Evolutionary conservation across 495 filamentous ascomycete species (phyloP), one percentile per base, ranked within the genome.

Genomic region (Trypethelium eluteriae): DNA sequence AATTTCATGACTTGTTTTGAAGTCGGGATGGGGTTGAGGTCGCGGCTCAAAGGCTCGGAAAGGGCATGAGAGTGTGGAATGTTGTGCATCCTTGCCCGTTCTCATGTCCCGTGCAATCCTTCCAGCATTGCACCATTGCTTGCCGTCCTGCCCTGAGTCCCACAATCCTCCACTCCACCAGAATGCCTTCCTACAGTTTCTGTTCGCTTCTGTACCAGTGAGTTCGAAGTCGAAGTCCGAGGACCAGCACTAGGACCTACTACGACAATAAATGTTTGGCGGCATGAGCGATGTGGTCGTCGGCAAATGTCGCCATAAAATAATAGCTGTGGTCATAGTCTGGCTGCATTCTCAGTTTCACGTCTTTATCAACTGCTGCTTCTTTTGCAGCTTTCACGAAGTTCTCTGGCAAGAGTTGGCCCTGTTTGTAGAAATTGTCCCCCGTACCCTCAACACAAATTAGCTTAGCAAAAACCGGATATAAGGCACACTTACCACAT

Each of bases 321-420:
- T 83, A 97, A 76, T 98, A 98, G 64, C 91, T 95, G 76, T 98
- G 94, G 77, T 98, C 95, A 74, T 98, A 98, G 63, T 86, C 92
- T 74, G 85, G 80, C 79, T 96, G 93, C 81, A 93, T 94, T 72
- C 94, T 81, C 68, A 97, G 74, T 59, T 84, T 83, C 66, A 92
- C 75, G 35, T 88, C 83, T 47, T 85, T 84, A 61, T 80, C 76
- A 53, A 89, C 81, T 0, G 89, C 91, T 6, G 82, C 81, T 69
- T 88, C 86, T 74, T 86, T 84, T 25, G 86, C 92, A 5, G 89
- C 93, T 74, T 86, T 82, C 67, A 87, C 85, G 68, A 98, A 88
- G 75, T 96, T 96, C 83, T 98, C 95, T 2, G 92, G 93, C 18
- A 97, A 82, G 64, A 98, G 81, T 76, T 98, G 95, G 49, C 86